Base-by-base conservation (phyloP, 78 protist genomes). In the Dictyostelium capitatum region DNA sequence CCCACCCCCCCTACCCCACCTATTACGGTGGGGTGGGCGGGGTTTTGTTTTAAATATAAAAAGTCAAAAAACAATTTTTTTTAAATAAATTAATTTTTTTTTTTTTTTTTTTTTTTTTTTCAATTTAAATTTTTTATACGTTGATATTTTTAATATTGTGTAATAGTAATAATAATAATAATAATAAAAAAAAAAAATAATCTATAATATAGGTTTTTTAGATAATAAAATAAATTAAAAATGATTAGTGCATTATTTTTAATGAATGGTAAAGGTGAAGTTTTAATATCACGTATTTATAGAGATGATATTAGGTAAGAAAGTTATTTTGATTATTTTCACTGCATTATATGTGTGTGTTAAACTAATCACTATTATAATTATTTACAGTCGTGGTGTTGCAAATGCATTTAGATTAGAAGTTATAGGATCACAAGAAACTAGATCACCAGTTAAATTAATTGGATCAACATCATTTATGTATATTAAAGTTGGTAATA, bases 251-350 rank as follows among this genome's bases (percentile, higher is more conserved):
- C 96, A 28, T 28, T 98, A 17, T 92, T 97, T 47, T 64, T 98
- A 48, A 85, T 97, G 90, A 97, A 96, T 90, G 81, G 89, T 20
- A 95, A 96, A 67, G 99, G 99, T 25, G 98, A 98, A 28, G 94
- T 96, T 12, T 20, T 98, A 17, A 72, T 98, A 32, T 96, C 95
- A 32, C 97, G 99, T 46, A 57, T 57, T 32, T 98, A 97, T 67
- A 97, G 98, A 30, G 98, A 96, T 67, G 98, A 89, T 83, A 87
- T 95, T 41, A 81, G 82, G 96, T 83, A 83, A 46, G 37, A 9
- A 15, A 17, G 7, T 37, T 37, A 20, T 28, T 30, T 65, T 30
- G 6, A 30, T 65, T 25, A 23, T 25, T 30, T 23, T 64, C 15
- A 1, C 14, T 65, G 48, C 28, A 48, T 46, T 15, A 25, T 25